Evolutionary conservation across 768 basidiomycete genomes (phyloP).

Genomic region (Kwoniella sp.): DNA sequence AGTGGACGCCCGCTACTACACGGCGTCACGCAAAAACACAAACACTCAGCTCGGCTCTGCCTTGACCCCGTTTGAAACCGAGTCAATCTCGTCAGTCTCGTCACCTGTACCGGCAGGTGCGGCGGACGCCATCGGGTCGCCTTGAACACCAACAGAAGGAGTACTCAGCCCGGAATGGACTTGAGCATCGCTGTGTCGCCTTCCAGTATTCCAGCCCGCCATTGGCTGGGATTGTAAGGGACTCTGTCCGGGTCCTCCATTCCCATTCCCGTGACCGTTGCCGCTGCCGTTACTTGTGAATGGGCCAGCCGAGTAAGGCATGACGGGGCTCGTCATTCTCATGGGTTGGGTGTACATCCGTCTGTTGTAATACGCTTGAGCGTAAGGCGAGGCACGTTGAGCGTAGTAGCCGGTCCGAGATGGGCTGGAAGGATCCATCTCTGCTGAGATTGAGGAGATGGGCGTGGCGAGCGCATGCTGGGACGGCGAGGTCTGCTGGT

Average conservation of each 20-base stretch:
- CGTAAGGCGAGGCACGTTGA: constrained; percentile 23
- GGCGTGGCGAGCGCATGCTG: constrained; percentile 2
- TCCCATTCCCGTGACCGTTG: neutral
- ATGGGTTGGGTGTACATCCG: constrained; percentile 16
- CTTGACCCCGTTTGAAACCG: neutral
- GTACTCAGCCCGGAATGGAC: neutral
- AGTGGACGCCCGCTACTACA: too few relatives aligned
- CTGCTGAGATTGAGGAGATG: neutral
- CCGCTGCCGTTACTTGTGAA: neutral
- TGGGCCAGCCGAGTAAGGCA: constrained; percentile 9
- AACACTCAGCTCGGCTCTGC: neutral
- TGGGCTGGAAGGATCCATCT: constrained; percentile 1
- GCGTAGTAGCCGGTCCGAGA: constrained; percentile 9
- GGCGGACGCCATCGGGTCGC: neutral
- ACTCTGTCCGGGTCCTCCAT: neutral
- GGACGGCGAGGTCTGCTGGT: constrained; percentile 10
- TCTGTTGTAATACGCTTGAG: constrained; percentile 20
- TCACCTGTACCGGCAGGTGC: neutral
- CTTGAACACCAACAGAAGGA: neutral
- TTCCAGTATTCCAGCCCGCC: neutral
- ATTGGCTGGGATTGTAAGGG: neutral
- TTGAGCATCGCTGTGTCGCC: neutral
- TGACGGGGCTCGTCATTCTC: constrained; percentile 15
- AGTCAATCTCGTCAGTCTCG: neutral
- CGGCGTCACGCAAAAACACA: too few relatives aligned